Conservation (phyloP, 257 asterid species). For the Solanum lycopersicoides region DNA sequence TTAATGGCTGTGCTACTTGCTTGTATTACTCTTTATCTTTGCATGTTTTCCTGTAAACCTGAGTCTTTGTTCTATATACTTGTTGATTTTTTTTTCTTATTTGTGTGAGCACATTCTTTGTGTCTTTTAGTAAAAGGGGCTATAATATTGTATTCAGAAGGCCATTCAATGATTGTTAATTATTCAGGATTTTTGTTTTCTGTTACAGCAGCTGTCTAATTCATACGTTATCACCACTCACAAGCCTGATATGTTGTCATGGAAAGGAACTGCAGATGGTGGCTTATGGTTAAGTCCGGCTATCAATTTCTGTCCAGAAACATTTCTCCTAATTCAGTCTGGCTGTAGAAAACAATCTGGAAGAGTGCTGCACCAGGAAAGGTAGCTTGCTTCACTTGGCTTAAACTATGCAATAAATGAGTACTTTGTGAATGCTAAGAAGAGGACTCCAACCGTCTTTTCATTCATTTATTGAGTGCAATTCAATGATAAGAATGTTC, state of each 20-base stretch:
- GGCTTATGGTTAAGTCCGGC: neutral
- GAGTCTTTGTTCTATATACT: neutral
- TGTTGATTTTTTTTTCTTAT: neutral
- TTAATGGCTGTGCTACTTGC: neutral
- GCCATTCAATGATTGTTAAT: neutral
- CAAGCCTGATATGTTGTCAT: neutral
- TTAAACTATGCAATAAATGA: neutral
- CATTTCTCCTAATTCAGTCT: neutral
- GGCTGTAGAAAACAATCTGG: neutral
- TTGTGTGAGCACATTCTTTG: neutral
- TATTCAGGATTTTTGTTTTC: neutral
- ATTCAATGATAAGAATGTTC: neutral
- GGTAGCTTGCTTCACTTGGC: neutral
- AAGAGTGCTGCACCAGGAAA: neutral
- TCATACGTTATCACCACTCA: neutral
- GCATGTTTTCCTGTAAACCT: neutral
- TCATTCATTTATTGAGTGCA: neutral
- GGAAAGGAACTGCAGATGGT: neutral
- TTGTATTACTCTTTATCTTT: neutral
- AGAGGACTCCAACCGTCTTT: neutral
- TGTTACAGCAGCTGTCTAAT: neutral
- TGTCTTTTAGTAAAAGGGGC: neutral
- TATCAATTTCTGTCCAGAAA: neutral
- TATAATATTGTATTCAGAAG: neutral
- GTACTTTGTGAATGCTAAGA: neutral